phyloP scores from a whole-genome alignment of 345 rosid species.

The Carallia pectinifolia region DNA sequence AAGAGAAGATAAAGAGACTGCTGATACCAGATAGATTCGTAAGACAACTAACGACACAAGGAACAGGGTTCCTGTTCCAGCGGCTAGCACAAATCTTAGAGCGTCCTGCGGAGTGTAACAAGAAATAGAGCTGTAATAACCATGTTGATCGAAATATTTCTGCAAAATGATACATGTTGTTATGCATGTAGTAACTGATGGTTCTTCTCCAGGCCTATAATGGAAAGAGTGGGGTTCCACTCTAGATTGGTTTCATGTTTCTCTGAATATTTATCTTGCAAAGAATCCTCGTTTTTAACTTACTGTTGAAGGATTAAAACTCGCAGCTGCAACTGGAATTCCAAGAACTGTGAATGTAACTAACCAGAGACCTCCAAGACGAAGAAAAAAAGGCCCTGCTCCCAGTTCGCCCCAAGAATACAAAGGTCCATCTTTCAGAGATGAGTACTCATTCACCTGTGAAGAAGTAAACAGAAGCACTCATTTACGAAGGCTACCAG shows the following conservation, averaged over 20 bases:
- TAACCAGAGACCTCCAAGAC: slow-evolving; percentile 90
- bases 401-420: slow-evolving; percentile 92
- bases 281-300: slow-evolving; percentile 1
- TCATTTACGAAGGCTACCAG: too few relatives aligned
- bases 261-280: neutral
- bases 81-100: slow-evolving; percentile 76
- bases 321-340: slow-evolving; percentile 86
- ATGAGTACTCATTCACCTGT: slow-evolving; percentile 89
- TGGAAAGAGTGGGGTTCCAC: neutral
- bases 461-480: slow-evolving; percentile 3
- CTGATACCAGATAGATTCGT: slow-evolving; percentile 79
- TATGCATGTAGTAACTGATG: neutral
- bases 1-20: neutral
- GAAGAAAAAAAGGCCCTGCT: slow-evolving; percentile 58
- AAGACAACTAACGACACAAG: slow-evolving; percentile 73
- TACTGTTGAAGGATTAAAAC: slow-evolving; percentile 92
- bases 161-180: neutral
- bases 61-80: slow-evolving; percentile 90
- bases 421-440: slow-evolving; percentile 71
- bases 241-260: neutral
- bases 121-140: neutral
- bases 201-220: neutral
- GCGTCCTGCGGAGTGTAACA: slow-evolving; percentile 65
- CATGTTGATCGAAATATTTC: neutral
- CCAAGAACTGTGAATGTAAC: slow-evolving; percentile 78